Percentiles rank a stretch among this genome's conserved stretches.
phyloP scores from a whole-genome alignment of 208 protist species.

The Jaenimonas drosophilae region DNA sequence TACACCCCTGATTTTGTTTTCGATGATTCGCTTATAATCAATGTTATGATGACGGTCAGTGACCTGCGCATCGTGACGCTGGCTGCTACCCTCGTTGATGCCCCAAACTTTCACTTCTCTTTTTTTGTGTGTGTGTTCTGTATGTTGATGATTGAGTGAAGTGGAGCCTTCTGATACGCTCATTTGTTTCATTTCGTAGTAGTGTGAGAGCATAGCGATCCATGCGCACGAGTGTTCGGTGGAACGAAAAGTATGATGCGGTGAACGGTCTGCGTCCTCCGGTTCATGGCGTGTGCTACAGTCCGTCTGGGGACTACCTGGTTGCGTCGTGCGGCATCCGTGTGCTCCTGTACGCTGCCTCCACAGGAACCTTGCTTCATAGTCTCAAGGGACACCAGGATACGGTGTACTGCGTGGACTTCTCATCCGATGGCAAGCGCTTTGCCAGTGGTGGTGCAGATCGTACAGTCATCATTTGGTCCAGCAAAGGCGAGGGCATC shows the following conservation, averaged over 20 bases:
- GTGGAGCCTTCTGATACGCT: too few species aligned
- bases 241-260: slow-evolving; percentile 41
- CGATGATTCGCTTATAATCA: too few species aligned
- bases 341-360: slow-evolving; percentile 91
- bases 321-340: slow-evolving; percentile 83
- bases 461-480: slow-evolving; percentile 94
- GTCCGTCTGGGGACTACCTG: slow-evolving; percentile 85
- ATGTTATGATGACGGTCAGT: too few species aligned
- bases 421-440: slow-evolving; percentile 81
- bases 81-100: not conserved
- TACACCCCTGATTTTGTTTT: slow-evolving; percentile 4
- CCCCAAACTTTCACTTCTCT: slow-evolving; percentile 6
- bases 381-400: slow-evolving; percentile 93
- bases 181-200: not conserved
- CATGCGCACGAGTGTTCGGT: slow-evolving; percentile 66
- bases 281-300: slow-evolving; percentile 83
- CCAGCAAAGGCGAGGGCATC: slow-evolving; percentile 87
- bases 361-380: slow-evolving; percentile 84
- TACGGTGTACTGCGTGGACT: slow-evolving; percentile 88
- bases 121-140: slow-evolving; percentile 13
- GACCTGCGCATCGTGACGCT: not conserved
- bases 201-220: not conserved
- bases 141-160: slow-evolving; percentile 12
- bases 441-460: slow-evolving; percentile 94
- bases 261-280: slow-evolving; percentile 41